Percentiles rank a stretch among this genome's conserved stretches.
Conservation (phyloP, 495 filamentous ascomycete species). For the Xylaria longipes region DNA sequence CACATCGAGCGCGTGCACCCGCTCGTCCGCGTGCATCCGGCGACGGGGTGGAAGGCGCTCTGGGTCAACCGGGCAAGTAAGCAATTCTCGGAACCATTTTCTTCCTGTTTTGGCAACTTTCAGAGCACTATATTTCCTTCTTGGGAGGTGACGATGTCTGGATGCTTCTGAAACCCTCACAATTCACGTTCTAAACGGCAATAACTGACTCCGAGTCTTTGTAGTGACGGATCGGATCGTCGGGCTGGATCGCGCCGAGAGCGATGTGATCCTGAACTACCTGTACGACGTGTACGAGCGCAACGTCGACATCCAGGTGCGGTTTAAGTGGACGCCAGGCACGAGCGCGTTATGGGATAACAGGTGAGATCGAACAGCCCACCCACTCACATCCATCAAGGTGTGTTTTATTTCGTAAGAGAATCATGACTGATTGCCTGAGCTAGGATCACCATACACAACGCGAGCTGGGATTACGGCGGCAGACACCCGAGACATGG, state of each 20-base stretch:
- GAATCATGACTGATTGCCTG: constrained; percentile 14
- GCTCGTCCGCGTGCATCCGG: constrained; percentile 73
- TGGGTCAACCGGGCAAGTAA: constrained; percentile 73
- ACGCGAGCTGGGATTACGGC: constrained; percentile 72
- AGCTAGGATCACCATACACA: constrained; percentile 69
- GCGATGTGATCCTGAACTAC: constrained; percentile 71
- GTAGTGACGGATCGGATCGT: constrained; percentile 71
- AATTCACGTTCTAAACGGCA: no score
- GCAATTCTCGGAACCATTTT: no score
- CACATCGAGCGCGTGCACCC: constrained; percentile 70
- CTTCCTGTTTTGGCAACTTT: no score
- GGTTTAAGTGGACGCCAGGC: constrained; percentile 67
- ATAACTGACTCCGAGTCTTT: no score
- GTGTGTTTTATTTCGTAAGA: not conserved
- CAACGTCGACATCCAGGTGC: constrained; percentile 71
- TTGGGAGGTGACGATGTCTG: no score
- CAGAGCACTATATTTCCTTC: no score
- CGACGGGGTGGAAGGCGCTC: constrained; percentile 72
- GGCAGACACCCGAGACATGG: constrained; percentile 67
- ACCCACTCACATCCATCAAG: not conserved
- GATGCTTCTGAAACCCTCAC: no score
- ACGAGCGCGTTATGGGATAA: constrained; percentile 72
- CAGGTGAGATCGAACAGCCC: constrained; percentile 46
- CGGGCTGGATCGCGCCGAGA: constrained; percentile 69
- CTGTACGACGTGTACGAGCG: constrained; percentile 69